Percentiles rank a stretch among this genome's conserved stretches.
These are phyloP conservation scores for Microstroma glucosiphilum DNA, from an alignment of 1,284 basidiomycete genomes.

Conservation along the genomic window DNA sequence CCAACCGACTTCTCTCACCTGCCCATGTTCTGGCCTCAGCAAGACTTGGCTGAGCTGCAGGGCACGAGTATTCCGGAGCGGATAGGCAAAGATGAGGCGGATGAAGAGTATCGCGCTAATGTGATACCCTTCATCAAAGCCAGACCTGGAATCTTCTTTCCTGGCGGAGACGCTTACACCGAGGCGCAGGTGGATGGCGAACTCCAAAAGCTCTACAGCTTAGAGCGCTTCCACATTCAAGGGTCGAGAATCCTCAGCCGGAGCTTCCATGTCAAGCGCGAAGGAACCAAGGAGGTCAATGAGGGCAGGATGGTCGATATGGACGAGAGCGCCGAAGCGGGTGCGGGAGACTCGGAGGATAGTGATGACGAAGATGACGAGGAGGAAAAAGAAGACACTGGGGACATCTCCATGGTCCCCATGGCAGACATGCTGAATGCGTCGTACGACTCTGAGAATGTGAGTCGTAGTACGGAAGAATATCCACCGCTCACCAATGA, in stretches of 20 bases:
- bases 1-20: slow-evolving; percentile 69
- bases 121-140: slow-evolving; percentile 51
- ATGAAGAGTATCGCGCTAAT: slow-evolving; percentile 61
- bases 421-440: slow-evolving; percentile 75
- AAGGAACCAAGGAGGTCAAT: neutral
- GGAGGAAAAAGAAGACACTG: slow-evolving; percentile 51
- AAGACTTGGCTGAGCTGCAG: slow-evolving; percentile 68
- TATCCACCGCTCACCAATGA: neutral
- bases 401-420: slow-evolving; percentile 85
- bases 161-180: slow-evolving; percentile 3
- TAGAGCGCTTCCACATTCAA: slow-evolving; percentile 78
- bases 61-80: slow-evolving; percentile 83
- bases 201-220: slow-evolving; percentile 60
- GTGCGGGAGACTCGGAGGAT: slow-evolving; percentile 38
- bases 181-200: slow-evolving; percentile 33
- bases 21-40: slow-evolving; percentile 86
- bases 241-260: slow-evolving; percentile 89
- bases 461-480: slow-evolving; percentile 51
- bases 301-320: slow-evolving; percentile 49
- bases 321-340: slow-evolving; percentile 21
- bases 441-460: slow-evolving; percentile 76
- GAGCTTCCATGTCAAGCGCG: slow-evolving; percentile 65
- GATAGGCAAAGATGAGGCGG: slow-evolving; percentile 76
- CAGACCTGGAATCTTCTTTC: slow-evolving; percentile 30
- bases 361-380: slow-evolving; percentile 23